Conservation (phyloP, 2,329 filamentous ascomycete genomes). For the Fusarium tjaetaba region DNA sequence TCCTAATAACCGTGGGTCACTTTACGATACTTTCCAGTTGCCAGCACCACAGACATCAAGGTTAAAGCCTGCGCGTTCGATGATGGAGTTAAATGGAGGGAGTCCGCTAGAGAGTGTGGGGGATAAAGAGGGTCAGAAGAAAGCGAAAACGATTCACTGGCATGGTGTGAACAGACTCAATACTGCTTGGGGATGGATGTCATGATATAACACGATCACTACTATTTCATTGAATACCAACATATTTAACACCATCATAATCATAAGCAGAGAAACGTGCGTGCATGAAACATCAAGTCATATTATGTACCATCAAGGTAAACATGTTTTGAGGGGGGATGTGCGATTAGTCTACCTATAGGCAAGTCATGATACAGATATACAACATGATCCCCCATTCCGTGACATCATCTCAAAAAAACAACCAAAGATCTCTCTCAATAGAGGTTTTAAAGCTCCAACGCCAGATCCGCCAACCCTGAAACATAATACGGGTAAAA, state of each 20-base stretch:
- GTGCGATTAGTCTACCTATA: constrained; percentile 62
- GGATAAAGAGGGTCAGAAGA: constrained; percentile 21
- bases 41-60: constrained; percentile 31
- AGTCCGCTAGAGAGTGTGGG: constrained; percentile 21
- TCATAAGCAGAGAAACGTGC: neutral
- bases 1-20: constrained; percentile 27
- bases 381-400: constrained; percentile 56
- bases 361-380: constrained; percentile 56
- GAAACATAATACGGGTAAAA: constrained; percentile 58
- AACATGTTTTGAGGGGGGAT: constrained; percentile 62
- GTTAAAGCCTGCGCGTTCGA: constrained; percentile 37
- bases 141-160: constrained; percentile 42
- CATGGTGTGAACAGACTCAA: constrained; percentile 45
- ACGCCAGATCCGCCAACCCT: constrained; percentile 60
- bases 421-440: constrained; percentile 54
- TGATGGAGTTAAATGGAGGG: constrained; percentile 42
- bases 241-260: neutral
- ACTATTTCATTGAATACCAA: neutral
- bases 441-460: constrained; percentile 61
- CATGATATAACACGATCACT: constrained; percentile 20
- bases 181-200: constrained; percentile 45
- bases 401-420: constrained; percentile 58
- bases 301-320: neutral
- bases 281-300: neutral
- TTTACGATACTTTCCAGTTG: constrained; percentile 42